Evolutionary conservation across 2,329 filamentous ascomycete species (phyloP).

Genomic region (Curvularia lunata): DNA sequence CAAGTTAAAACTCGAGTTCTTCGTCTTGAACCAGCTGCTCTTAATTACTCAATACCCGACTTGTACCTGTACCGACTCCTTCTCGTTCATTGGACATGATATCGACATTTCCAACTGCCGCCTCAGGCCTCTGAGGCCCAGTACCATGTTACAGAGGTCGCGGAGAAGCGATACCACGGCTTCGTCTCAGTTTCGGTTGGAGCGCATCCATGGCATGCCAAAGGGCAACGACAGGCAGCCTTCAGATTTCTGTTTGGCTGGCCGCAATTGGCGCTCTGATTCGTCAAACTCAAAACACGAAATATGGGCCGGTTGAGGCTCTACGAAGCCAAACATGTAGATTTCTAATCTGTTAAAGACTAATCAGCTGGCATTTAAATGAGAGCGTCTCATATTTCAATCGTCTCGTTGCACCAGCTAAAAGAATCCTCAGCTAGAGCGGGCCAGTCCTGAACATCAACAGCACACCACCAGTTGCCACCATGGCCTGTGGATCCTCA

Average conservation of each 20-base stretch:
- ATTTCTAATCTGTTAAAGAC: neutral
- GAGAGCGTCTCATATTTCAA: neutral
- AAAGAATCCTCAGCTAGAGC: neutral
- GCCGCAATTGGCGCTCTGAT: neutral
- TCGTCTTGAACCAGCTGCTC: conserved; percentile 54
- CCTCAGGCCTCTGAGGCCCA: neutral
- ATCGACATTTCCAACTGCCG: neutral
- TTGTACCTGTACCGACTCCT: neutral
- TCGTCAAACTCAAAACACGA: neutral
- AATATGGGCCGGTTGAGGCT: neutral
- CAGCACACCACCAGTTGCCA: neutral
- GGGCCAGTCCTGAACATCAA: neutral
- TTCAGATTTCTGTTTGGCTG: neutral
- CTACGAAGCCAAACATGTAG: neutral
- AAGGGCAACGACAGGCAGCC: neutral
- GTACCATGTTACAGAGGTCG: neutral
- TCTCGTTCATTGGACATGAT: neutral
- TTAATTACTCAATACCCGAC: neutral
- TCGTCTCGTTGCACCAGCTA: neutral
- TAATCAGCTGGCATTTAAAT: neutral
- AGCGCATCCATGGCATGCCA: neutral
- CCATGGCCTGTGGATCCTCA: neutral
- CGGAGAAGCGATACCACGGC: neutral
- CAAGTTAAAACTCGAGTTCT: conserved; percentile 61
- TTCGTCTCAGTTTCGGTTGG: neutral